Evolutionary conservation across 495 filamentous ascomycete genomes (phyloP).

Genomic region (Patellaria atrata): DNA sequence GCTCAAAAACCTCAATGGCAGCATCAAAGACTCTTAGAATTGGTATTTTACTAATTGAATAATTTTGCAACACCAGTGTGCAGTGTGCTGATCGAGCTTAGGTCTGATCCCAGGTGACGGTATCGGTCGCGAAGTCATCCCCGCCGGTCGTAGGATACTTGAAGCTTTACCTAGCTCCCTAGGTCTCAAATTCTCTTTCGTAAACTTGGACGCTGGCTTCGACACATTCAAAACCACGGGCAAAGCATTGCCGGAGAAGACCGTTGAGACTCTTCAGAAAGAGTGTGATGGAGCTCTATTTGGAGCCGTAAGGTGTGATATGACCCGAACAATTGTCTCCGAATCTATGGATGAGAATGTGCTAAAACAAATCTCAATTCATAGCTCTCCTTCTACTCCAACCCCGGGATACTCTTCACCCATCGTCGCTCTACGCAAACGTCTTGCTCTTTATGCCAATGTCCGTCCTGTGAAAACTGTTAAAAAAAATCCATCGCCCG

Average conservation of each 20-base stretch:
- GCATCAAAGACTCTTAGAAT: too few species aligned
- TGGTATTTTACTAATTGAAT: too few species aligned
- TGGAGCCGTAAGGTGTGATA: conserved; percentile 63
- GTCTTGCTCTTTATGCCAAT: conserved; percentile 90
- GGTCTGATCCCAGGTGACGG: conserved; percentile 96
- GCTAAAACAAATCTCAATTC: background rate
- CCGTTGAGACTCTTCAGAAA: conserved; percentile 65
- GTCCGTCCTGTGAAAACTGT: conserved; percentile 91
- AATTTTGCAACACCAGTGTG: too few species aligned
- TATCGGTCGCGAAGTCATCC: conserved; percentile 97
- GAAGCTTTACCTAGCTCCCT: conserved; percentile 75
- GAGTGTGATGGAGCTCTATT: conserved; percentile 96
- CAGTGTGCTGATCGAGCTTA: too few species aligned
- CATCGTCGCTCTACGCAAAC: conserved; percentile 93
- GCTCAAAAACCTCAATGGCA: too few species aligned
- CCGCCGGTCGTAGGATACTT: conserved; percentile 77
- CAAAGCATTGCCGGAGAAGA: conserved; percentile 74
- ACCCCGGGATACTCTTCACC: conserved; percentile 92
- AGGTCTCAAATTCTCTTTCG: conserved; percentile 82
- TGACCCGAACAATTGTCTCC: too few species aligned
- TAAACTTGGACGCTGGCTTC: conserved; percentile 82
- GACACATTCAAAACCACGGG: conserved; percentile 84
- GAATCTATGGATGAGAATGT: background rate
- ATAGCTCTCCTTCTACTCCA: conserved; percentile 65
- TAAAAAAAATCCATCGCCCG: conserved; percentile 41